These are phyloP conservation scores for Globisporangium uncinulatum DNA, from an alignment of 352 stramenopile genomes.

Conservation along the genomic window DNA sequence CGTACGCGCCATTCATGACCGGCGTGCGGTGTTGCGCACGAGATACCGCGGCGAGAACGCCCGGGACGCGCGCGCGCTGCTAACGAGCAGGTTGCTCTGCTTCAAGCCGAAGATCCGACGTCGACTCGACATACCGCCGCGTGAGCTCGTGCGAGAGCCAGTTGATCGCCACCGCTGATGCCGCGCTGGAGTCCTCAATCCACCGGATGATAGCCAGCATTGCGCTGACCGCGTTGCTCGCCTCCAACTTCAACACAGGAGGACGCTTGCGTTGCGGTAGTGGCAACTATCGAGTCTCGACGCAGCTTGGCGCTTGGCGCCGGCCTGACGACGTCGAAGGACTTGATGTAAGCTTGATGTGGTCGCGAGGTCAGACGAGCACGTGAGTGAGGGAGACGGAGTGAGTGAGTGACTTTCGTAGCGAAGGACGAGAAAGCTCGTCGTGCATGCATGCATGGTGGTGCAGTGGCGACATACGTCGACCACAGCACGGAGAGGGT, in stretches of 20 bases:
- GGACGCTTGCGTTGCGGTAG: too few species aligned
- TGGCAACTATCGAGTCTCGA: too few species aligned
- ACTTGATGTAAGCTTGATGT: too few species aligned
- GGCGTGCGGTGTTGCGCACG: slow-evolving; percentile 85
- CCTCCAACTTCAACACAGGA: slow-evolving; percentile 83
- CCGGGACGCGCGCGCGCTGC: slow-evolving; percentile 64
- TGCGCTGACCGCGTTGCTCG: slow-evolving; percentile 71
- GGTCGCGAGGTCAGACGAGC: too few species aligned
- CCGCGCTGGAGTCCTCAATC: slow-evolving; percentile 58
- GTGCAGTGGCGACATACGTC: too few species aligned
- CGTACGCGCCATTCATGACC: slow-evolving; percentile 93
- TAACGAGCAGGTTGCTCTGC: slow-evolving; percentile 91
- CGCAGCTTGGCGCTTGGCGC: too few species aligned
- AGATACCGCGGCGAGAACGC: slow-evolving; percentile 86
- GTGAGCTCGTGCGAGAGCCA: slow-evolving; percentile 79
- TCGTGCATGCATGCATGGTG: too few species aligned
- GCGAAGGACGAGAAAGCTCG: too few species aligned
- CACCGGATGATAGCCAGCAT: slow-evolving; percentile 76
- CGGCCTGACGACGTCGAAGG: too few species aligned
- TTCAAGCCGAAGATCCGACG: slow-evolving; percentile 94
- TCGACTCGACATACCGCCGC: slow-evolving; percentile 84
- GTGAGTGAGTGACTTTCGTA: too few species aligned
- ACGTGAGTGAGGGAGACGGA: too few species aligned
- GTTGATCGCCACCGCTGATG: slow-evolving; percentile 54
- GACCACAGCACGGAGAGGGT: too few species aligned